Percentiles rank a stretch among this genome's conserved stretches.
Conservation (phyloP, 169 alveolate species). For the Pseudocohnilembus persalinus region DNA sequence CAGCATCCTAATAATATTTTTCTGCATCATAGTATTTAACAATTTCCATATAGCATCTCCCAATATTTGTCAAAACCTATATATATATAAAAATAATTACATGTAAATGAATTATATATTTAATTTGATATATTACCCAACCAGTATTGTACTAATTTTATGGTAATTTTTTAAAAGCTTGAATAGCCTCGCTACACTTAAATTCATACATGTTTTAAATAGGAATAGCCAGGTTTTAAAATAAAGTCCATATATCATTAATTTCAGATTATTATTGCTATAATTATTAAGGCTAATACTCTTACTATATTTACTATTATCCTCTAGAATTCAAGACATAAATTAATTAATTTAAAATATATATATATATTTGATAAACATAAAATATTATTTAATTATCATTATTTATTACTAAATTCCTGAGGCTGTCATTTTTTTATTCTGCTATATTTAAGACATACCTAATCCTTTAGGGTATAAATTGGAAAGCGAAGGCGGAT, state of each 20-base stretch:
- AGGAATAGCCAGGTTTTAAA: slow-evolving; percentile 16
- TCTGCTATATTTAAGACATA: no score
- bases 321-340: no score
- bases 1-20: slow-evolving; percentile 59
- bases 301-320: no score
- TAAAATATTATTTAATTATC: no score
- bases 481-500: no score
- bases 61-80: slow-evolving; percentile 48
- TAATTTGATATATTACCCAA: slow-evolving; percentile 56
- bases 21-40: slow-evolving; percentile 78
- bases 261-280: slow-evolving; percentile 28
- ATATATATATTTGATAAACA: no score
- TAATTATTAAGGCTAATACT: slow-evolving; percentile 34
- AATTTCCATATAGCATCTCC: slow-evolving; percentile 76
- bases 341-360: no score
- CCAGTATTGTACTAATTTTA: slow-evolving; percentile 71
- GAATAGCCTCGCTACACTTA: slow-evolving; percentile 58
- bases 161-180: slow-evolving; percentile 66
- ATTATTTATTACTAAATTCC: no score
- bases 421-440: no score
- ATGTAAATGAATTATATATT: neutral
- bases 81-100: no score
- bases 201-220: slow-evolving; percentile 33
- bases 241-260: neutral
- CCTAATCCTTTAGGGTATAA: no score